Conservation (phyloP, 345 rosid species). For the Camelina sativa region DNA sequence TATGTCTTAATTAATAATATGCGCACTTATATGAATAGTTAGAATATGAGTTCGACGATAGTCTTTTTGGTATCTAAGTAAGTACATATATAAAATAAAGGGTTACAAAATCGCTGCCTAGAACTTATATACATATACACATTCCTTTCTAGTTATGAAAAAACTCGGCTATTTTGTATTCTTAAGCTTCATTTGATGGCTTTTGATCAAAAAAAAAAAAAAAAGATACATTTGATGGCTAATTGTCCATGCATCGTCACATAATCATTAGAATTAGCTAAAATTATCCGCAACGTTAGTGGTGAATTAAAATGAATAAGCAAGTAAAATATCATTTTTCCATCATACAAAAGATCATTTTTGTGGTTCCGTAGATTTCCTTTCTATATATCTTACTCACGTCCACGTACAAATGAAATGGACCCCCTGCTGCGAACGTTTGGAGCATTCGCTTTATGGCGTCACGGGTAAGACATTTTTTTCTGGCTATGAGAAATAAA, state of each 20-base stretch:
- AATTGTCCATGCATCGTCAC: not conserved
- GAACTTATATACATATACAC: no score
- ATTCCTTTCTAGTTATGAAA: no score
- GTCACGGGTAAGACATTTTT: conserved; percentile 36
- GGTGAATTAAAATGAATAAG: not conserved
- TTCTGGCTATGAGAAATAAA: conserved; percentile 25
- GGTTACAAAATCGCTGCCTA: no score
- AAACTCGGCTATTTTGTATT: no score
- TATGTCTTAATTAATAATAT: no score
- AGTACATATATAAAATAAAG: no score
- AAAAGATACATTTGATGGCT: not conserved
- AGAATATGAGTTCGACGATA: no score
- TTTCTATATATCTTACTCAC: not conserved
- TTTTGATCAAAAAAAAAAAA: no score
- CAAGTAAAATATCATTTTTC: not conserved
- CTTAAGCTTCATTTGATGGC: not conserved
- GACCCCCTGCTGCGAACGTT: conserved; percentile 20
- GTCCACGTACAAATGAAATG: conserved; percentile 19
- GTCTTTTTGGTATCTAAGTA: no score
- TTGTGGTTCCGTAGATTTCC: not conserved
- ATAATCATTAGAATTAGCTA: not conserved
- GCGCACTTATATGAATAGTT: no score
- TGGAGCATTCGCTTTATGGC: conserved; percentile 38
- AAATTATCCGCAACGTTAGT: not conserved
- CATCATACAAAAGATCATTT: not conserved